Conservation (phyloP, 495 filamentous ascomycete species). For the Articulospora tetracladia region DNA sequence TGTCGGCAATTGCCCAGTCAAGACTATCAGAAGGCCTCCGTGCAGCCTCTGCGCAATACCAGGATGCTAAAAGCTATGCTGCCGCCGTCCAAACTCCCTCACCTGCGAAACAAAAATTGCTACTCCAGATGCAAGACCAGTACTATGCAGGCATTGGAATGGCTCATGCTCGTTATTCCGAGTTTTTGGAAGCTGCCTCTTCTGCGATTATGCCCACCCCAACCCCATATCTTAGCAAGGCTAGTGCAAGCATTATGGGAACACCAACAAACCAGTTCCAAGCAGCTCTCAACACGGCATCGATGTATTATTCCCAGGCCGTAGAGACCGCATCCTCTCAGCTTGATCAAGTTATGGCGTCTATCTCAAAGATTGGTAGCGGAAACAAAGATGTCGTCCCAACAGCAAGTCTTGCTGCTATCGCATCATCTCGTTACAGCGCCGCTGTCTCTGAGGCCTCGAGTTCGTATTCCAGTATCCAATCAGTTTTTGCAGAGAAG, state of each 20-base stretch:
- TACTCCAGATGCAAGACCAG: conserved; percentile 59
- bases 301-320: conserved; percentile 38
- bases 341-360: conserved; percentile 8
- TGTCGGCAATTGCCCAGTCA: conserved; percentile 62
- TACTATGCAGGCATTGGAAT: conserved; percentile 76
- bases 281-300: conserved; percentile 40
- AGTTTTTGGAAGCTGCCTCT: conserved; percentile 66
- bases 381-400: conserved; percentile 7
- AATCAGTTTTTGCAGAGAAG: conserved; percentile 35
- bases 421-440: conserved; percentile 20
- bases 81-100: conserved; percentile 52
- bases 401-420: conserved; percentile 12
- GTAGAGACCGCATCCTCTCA: conserved; percentile 10
- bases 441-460: conserved; percentile 31
- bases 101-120: conserved; percentile 43
- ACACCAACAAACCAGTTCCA: conserved; percentile 35
- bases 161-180: conserved; percentile 72
- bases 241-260: conserved; percentile 22
- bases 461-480: conserved; percentile 45
- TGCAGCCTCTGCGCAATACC: conserved; percentile 62
- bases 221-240: conserved; percentile 27
- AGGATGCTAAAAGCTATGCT: conserved; percentile 53
- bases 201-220: conserved; percentile 50
- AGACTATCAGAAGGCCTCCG: conserved; percentile 59
- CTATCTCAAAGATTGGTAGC: conserved; percentile 4